phyloP scores from a whole-genome alignment of 1,284 basidiomycete species.

The Porodaedalea pini region DNA sequence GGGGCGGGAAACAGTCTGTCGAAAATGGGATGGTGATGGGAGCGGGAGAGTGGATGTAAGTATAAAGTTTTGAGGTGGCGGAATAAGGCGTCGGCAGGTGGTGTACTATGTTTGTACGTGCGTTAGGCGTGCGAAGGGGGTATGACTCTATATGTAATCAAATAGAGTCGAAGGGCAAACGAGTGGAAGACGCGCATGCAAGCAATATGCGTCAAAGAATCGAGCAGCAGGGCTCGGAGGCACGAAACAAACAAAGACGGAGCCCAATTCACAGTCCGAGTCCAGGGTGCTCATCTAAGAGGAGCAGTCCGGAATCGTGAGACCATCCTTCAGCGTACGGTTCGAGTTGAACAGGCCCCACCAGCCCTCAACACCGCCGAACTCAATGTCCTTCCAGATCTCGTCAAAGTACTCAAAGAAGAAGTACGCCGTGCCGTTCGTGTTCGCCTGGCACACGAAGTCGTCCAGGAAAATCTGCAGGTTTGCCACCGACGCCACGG shows the following conservation, averaged over 20 bases:
- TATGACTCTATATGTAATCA: too few species aligned
- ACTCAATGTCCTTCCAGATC: slow-evolving; percentile 73
- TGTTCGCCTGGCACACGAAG: slow-evolving; percentile 86
- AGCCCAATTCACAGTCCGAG: not conserved
- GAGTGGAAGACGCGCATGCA: too few species aligned
- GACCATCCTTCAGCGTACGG: slow-evolving; percentile 49
- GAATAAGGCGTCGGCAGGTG: too few species aligned
- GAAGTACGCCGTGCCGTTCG: slow-evolving; percentile 80
- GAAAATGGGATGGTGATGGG: too few species aligned
- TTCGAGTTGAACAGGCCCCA: slow-evolving; percentile 65
- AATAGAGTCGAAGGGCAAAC: too few species aligned
- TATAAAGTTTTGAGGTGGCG: too few species aligned
- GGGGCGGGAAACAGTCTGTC: too few species aligned
- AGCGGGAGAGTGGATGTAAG: too few species aligned
- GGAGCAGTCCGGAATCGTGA: slow-evolving; percentile 49
- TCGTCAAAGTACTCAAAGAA: slow-evolving; percentile 86
- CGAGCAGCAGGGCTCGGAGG: too few species aligned
- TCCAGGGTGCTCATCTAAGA: not conserved
- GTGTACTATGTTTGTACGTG: too few species aligned
- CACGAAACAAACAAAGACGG: not conserved
- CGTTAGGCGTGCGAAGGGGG: too few species aligned
- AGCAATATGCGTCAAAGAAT: too few species aligned
- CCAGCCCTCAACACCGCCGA: slow-evolving; percentile 84
- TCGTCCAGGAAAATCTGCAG: slow-evolving; percentile 76
- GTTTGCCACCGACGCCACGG: slow-evolving; percentile 63